Evolutionary conservation across 2,329 filamentous ascomycete species (phyloP).

Genomic region (Botrytis deweyae): DNA sequence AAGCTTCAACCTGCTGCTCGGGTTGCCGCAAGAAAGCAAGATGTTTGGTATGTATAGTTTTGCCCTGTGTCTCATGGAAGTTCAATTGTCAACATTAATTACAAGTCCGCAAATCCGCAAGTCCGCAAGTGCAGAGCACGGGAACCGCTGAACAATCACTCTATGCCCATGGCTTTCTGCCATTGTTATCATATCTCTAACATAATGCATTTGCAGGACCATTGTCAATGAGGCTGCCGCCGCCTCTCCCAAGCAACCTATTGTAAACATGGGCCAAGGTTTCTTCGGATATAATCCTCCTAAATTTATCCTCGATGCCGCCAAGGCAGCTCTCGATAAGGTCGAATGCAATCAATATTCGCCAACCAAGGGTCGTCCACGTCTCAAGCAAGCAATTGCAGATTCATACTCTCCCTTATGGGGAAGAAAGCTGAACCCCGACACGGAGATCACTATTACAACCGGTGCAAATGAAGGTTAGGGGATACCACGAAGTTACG

Average conservation of each 20-base stretch:
- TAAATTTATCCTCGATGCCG: conserved; percentile 84
- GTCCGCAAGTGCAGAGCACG: background rate
- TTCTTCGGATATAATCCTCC: conserved; percentile 96
- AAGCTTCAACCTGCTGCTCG: conserved; percentile 52
- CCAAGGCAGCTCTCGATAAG: conserved; percentile 81
- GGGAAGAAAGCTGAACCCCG: conserved; percentile 76
- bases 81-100: background rate
- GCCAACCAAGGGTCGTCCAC: conserved; percentile 87
- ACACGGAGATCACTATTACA: conserved; percentile 92
- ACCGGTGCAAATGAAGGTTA: conserved; percentile 80
- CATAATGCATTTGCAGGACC: conserved; percentile 46
- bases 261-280: conserved; percentile 64
- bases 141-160: background rate
- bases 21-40: conserved; percentile 54
- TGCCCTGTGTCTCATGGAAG: background rate
- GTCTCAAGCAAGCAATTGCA: conserved; percentile 88
- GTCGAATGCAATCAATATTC: conserved; percentile 99
- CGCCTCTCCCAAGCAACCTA: conserved; percentile 61
- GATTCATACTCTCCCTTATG: conserved; percentile 90
- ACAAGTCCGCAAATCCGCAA: background rate
- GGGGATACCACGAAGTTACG: conserved; percentile 18
- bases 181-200: background rate
- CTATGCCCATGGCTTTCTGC: background rate
- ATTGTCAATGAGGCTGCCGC: conserved; percentile 66
- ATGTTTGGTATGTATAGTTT: conserved; percentile 53